phyloP scores from a whole-genome alignment of 164 flowering plant species.

The Magnolia sinica region DNA sequence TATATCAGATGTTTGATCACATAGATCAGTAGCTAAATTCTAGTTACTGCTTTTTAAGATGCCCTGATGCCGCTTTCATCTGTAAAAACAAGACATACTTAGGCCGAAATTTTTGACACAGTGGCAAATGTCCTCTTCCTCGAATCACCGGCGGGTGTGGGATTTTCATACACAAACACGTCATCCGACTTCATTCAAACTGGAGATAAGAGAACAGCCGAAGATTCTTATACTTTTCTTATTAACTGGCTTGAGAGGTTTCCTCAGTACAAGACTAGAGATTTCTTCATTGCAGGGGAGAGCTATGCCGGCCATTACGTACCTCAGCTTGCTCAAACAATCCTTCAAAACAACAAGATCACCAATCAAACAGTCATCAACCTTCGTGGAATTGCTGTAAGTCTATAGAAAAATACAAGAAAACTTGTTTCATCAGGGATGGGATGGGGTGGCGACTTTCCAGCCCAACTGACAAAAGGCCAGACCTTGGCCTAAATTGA shows the following conservation, averaged over 20 bases:
- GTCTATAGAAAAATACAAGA: background rate
- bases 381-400: constrained; percentile 34
- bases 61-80: background rate
- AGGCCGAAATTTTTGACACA: constrained; percentile 9
- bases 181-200: constrained; percentile 28
- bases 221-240: constrained; percentile 33
- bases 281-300: constrained; percentile 46
- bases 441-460: too few species aligned
- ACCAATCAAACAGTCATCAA: constrained; percentile 27
- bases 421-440: too few species aligned
- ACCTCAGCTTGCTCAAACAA: constrained; percentile 42
- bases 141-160: constrained; percentile 46
- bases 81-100: background rate
- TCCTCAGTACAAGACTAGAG: constrained; percentile 38
- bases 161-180: constrained; percentile 44
- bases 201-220: constrained; percentile 38
- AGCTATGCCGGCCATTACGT: constrained; percentile 47
- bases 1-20: too few species aligned
- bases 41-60: background rate
- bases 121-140: constrained; percentile 41
- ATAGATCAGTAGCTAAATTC: background rate
- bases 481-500: too few species aligned
- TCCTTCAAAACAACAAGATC: constrained; percentile 22
- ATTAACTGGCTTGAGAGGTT: constrained; percentile 42
- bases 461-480: too few species aligned